A percentile compares a stretch with the other conserved stretches of the same genome.
phyloP scores from a whole-genome alignment of 306 rosid species.

The Geum urbanum region DNA sequence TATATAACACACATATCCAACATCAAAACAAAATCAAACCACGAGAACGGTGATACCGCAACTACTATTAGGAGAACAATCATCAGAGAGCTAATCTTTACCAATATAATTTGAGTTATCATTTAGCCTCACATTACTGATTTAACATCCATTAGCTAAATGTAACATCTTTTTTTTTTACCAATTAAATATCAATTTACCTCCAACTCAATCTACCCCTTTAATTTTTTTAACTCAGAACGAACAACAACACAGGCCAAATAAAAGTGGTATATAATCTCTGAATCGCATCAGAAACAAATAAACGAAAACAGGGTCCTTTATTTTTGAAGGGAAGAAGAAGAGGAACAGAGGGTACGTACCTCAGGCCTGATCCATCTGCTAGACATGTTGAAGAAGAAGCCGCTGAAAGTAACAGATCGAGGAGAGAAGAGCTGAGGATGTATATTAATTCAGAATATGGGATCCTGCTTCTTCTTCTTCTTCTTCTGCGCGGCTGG shows the following conservation, averaged over 20 bases:
- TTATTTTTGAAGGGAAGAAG: too few relatives aligned
- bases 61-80: not conserved
- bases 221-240: not conserved
- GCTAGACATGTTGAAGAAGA: slow-evolving; percentile 24
- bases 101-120: too few relatives aligned
- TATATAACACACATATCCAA: slow-evolving; percentile 17
- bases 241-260: not conserved
- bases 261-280: not conserved
- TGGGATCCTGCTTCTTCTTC: not conserved
- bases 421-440: not conserved
- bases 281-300: too few relatives aligned
- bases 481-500: not conserved
- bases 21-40: not conserved
- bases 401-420: not conserved
- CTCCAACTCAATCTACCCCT: not conserved
- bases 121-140: not conserved
- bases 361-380: slow-evolving; percentile 95
- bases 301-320: too few relatives aligned
- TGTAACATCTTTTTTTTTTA: not conserved
- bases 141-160: not conserved
- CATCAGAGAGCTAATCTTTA: too few relatives aligned
- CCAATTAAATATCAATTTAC: not conserved
- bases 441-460: not conserved
- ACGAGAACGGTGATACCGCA: not conserved
- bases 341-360: too few relatives aligned